Evolutionary conservation across 768 basidiomycete species (phyloP).

Genomic region (Boletus sp.): DNA sequence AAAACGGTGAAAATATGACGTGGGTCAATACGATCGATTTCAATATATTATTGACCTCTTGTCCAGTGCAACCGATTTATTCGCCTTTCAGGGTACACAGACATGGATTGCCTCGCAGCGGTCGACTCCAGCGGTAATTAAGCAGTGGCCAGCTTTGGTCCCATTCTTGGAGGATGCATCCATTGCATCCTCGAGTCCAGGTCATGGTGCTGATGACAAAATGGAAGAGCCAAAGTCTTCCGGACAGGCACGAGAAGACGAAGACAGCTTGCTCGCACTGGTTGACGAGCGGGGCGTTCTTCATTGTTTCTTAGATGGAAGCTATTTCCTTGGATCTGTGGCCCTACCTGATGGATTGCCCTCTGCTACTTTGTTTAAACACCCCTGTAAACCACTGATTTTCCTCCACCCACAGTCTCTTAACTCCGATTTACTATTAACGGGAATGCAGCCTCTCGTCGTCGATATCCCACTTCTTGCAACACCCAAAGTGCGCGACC

Average conservation of each 20-base stretch:
- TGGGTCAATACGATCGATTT: slow-evolving; percentile 34
- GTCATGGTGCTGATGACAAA: slow-evolving; percentile 26
- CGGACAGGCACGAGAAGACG: slow-evolving; percentile 40
- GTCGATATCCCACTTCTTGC: slow-evolving; percentile 58
- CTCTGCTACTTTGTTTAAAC: slow-evolving; percentile 37
- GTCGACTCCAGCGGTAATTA: slow-evolving; percentile 56
- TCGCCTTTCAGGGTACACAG: slow-evolving; percentile 73
- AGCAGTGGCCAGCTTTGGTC: slow-evolving; percentile 65
- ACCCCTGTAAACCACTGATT: slow-evolving; percentile 45
- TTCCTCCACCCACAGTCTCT: slow-evolving; percentile 42
- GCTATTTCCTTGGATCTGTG: slow-evolving; percentile 63
- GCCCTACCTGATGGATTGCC: slow-evolving; percentile 33
- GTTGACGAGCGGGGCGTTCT: slow-evolving; percentile 57
- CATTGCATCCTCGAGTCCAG: slow-evolving; percentile 44
- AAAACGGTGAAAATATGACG: slow-evolving; percentile 66
- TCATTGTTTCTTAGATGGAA: slow-evolving; percentile 71
- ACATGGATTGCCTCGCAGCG: slow-evolving; percentile 43
- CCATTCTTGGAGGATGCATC: slow-evolving; percentile 56
- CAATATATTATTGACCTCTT: slow-evolving; percentile 14
- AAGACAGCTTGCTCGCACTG: slow-evolving; percentile 62
- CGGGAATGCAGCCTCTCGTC: slow-evolving; percentile 38
- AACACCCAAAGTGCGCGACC: slow-evolving; percentile 55
- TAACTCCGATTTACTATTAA: slow-evolving; percentile 23
- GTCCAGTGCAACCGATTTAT: slow-evolving; percentile 69
- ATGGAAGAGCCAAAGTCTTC: slow-evolving; percentile 29